A percentile compares a stretch with the other conserved stretches of the same genome.
phyloP scores from a whole-genome alignment of 2,329 filamentous ascomycete genomes.

The Penicillium sp. region DNA sequence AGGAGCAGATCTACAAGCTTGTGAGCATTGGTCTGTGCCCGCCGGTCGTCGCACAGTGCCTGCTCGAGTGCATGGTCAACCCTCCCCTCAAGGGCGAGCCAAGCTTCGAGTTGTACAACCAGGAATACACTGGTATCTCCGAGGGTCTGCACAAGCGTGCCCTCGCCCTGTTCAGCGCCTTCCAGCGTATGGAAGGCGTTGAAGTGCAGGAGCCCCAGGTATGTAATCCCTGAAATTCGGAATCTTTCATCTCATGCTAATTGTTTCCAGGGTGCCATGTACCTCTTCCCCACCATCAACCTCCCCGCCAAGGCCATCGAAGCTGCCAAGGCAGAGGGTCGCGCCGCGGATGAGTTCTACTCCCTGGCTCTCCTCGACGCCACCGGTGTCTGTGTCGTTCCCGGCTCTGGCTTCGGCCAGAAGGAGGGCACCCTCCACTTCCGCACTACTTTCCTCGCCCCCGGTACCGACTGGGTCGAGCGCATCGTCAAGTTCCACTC shows the following conservation, averaged over 20 bases:
- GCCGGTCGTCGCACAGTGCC: constrained; percentile 91
- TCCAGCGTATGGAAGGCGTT: constrained; percentile 93
- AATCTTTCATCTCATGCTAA: constrained; percentile 4
- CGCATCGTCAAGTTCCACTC: constrained; percentile 87
- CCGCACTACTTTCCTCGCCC: constrained; percentile 93
- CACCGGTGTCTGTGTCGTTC: constrained; percentile 91
- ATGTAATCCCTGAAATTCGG: constrained; percentile 24
- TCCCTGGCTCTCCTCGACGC: constrained; percentile 86
- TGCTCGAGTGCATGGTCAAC: constrained; percentile 98
- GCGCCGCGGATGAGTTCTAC: constrained; percentile 89
- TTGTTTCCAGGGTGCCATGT: constrained; percentile 78
- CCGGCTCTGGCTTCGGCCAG: constrained; percentile 92
- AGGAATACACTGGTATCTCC: constrained; percentile 84
- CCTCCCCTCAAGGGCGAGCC: constrained; percentile 82
- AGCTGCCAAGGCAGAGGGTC: constrained; percentile 73
- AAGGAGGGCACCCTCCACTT: constrained; percentile 90
- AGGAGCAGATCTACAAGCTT: constrained; percentile 97
- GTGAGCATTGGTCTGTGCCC: constrained; percentile 96
- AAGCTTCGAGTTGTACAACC: constrained; percentile 77
- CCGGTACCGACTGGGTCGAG: constrained; percentile 91
- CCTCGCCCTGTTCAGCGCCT: constrained; percentile 82
- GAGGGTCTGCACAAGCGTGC: constrained; percentile 77
- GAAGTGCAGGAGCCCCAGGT: constrained; percentile 80
- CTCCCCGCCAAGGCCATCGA: constrained; percentile 74
- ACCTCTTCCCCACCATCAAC: constrained; percentile 93